Evolutionary conservation across 2,329 filamentous ascomycete genomes (phyloP), one percentile per base, ranked within the genome.

Genomic region (Penicillium sp.): DNA sequence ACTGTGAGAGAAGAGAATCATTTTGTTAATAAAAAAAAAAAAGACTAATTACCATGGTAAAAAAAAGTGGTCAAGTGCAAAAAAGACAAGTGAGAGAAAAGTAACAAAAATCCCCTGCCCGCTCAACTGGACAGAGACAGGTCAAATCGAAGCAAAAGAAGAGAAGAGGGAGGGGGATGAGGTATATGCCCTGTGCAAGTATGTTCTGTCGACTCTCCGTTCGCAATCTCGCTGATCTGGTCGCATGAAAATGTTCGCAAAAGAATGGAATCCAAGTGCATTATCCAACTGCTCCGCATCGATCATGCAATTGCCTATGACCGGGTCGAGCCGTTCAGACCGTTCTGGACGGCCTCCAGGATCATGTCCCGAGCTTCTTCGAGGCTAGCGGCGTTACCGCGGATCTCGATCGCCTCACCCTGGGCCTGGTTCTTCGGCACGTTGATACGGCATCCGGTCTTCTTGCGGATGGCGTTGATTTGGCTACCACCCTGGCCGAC

Each of bases 391-490:
- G 85, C 86, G 58, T 84, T 85, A 42, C 95, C 95, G 38, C 89
- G 83, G 70, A 99, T 90, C 81, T 97, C 92, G 74, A 99, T 97
- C 4, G 94, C 92, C 77, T 97, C 93, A 25, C 83, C 84, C 68
- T 81, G 79, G 40, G 82, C 82, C 77, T 96, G 90, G 71, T 92
- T 89, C 67, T 91, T 88, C 25, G 95, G 95, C 43, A 99, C 94
- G 66, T 93, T 93, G 75, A 99, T 96, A 80, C 90, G 93, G 79
- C 93, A 97, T 58, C 91, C 91, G 55, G 93, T 97, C 82, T 95
- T 88, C 81, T 92, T 92, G 69, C 95, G 88, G 75, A 99, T 97
- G 45, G 87, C 82, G 79, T 97, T 97, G 76, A 99, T 96, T 78
- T 94, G 94, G 76, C 87, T 90, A 61, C 95, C 95, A 61, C 90